phyloP scores from a whole-genome alignment of 2,329 filamentous ascomycete species.

The Neophaeococcomyces aloes region DNA sequence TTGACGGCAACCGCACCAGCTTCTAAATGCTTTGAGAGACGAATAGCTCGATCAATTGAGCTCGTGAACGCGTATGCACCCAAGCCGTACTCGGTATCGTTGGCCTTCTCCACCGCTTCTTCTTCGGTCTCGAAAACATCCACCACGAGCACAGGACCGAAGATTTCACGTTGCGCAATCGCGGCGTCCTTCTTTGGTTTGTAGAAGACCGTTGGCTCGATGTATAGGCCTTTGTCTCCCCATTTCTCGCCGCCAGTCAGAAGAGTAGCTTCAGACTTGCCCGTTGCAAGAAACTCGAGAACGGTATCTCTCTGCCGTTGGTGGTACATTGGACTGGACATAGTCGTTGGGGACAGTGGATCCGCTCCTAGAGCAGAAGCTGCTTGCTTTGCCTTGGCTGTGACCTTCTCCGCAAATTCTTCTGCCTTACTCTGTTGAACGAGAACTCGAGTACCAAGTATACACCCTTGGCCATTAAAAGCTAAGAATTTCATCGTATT shows the following conservation, averaged over 20 bases:
- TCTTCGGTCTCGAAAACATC: slow-evolving; percentile 47
- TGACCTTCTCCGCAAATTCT: no score
- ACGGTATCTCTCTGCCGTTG: slow-evolving; percentile 61
- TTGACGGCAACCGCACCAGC: slow-evolving; percentile 63
- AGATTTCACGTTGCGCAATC: slow-evolving; percentile 52
- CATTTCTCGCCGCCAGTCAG: slow-evolving; percentile 48
- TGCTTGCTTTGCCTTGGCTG: slow-evolving; percentile 22
- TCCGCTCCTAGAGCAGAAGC: slow-evolving; percentile 38
- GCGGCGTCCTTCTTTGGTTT: slow-evolving; percentile 47
- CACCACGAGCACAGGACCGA: slow-evolving; percentile 51
- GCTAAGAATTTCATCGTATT: slow-evolving; percentile 19
- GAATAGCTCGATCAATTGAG: slow-evolving; percentile 52
- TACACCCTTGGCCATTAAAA: slow-evolving; percentile 22
- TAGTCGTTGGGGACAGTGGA: slow-evolving; percentile 59
- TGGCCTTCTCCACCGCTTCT: slow-evolving; percentile 46
- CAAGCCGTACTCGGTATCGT: slow-evolving; percentile 47
- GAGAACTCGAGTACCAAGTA: slow-evolving; percentile 23
- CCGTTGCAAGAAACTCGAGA: slow-evolving; percentile 57
- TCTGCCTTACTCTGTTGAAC: neutral
- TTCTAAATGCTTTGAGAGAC: slow-evolving; percentile 45
- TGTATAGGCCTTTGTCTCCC: slow-evolving; percentile 52
- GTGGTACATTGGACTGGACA: slow-evolving; percentile 57
- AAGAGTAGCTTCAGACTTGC: slow-evolving; percentile 59
- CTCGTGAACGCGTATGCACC: slow-evolving; percentile 50
- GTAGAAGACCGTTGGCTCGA: slow-evolving; percentile 49